Conservation (phyloP, 495 filamentous ascomycete species). For the Penicillium steckii region DNA sequence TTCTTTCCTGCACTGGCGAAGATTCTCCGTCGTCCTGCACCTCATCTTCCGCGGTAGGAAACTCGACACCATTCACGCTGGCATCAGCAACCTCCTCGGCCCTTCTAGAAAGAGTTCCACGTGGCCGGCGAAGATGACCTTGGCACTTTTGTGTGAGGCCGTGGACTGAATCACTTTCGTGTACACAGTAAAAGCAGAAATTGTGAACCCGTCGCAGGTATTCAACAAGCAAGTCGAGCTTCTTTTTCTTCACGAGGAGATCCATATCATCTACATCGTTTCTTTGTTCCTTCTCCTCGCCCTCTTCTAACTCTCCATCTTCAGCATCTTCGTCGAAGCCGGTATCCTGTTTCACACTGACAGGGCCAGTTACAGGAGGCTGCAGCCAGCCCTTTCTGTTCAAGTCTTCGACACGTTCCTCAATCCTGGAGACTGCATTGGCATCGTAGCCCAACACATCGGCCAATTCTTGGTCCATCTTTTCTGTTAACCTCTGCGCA, state of each 20-base stretch:
- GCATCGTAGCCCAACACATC: slow-evolving; percentile 64
- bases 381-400: slow-evolving; percentile 71
- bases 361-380: slow-evolving; percentile 57
- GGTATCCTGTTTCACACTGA: slow-evolving; percentile 56
- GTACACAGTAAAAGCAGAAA: slow-evolving; percentile 99
- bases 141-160: slow-evolving; percentile 94
- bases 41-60: slow-evolving; percentile 76
- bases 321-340: slow-evolving; percentile 65
- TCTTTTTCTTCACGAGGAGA: slow-evolving; percentile 90
- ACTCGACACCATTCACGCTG: slow-evolving; percentile 74
- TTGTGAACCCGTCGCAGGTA: slow-evolving; percentile 95
- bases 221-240: slow-evolving; percentile 91
- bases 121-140: slow-evolving; percentile 88
- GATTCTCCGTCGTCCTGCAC: slow-evolving; percentile 61
- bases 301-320: slow-evolving; percentile 68
- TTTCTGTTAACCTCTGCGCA: slow-evolving; percentile 69
- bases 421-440: slow-evolving; percentile 74
- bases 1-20: slow-evolving; percentile 63
- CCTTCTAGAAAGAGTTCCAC: slow-evolving; percentile 73
- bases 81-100: slow-evolving; percentile 84
- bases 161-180: slow-evolving; percentile 95
- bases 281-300: slow-evolving; percentile 69
- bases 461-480: slow-evolving; percentile 79
- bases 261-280: slow-evolving; percentile 86
- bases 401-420: slow-evolving; percentile 81